These are phyloP conservation scores for Tephrocybe sp. DNA, from an alignment of 768 basidiomycete species.

Conservation along the genomic window DNA sequence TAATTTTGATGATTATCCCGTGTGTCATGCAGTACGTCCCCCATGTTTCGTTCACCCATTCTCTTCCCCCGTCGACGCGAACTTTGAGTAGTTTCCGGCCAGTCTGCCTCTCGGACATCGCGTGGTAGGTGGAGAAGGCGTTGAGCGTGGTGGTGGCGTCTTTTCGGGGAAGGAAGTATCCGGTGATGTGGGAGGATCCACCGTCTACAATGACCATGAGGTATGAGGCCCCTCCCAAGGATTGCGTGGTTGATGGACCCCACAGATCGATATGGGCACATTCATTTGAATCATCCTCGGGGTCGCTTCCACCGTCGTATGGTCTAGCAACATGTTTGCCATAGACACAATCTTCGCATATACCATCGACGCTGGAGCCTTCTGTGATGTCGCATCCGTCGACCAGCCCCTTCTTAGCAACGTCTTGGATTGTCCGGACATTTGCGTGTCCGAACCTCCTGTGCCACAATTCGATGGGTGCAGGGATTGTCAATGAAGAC, in stretches of 20 bases:
- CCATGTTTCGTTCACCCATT: neutral
- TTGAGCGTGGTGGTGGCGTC: slow-evolving; percentile 13
- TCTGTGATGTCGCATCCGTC: slow-evolving; percentile 18
- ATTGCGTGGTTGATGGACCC: slow-evolving; percentile 20
- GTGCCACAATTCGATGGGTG: neutral
- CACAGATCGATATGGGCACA: slow-evolving; percentile 20
- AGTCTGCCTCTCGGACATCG: slow-evolving; percentile 15
- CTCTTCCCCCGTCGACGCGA: slow-evolving; percentile 15
- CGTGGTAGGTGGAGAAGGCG: slow-evolving; percentile 14
- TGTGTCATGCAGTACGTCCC: neutral
- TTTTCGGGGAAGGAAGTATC: slow-evolving; percentile 23
- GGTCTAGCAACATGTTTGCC: slow-evolving; percentile 21
- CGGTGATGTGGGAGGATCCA: slow-evolving; percentile 11
- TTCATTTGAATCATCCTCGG: slow-evolving; percentile 12
- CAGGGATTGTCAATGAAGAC: too few relatives aligned
- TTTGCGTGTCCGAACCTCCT: neutral
- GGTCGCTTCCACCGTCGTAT: slow-evolving; percentile 19
- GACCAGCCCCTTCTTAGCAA: slow-evolving; percentile 7
- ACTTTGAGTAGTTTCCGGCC: slow-evolving; percentile 13
- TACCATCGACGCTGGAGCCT: neutral
- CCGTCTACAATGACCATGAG: slow-evolving; percentile 25
- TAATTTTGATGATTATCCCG: neutral
- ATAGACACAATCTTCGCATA: slow-evolving; percentile 27
- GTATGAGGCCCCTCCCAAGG: slow-evolving; percentile 17
- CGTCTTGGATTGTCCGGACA: neutral